Evolutionary conservation across 208 protist species (phyloP).

Genomic region (Crithidia fasciculata): DNA sequence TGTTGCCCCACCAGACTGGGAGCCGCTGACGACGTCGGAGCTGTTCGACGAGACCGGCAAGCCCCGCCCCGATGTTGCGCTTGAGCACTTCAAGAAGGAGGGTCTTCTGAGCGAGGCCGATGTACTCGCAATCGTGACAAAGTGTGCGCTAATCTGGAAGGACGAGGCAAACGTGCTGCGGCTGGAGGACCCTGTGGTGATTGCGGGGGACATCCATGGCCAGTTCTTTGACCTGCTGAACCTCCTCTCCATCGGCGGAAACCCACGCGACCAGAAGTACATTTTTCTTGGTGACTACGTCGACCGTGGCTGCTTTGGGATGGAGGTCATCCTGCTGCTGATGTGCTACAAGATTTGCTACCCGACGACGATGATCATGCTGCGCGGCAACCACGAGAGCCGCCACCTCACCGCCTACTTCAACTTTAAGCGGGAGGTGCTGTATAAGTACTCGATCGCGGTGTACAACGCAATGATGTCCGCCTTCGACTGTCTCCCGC

Average conservation of each 20-base stretch:
- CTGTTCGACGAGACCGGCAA: constrained; percentile 67
- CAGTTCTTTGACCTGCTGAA: constrained; percentile 98
- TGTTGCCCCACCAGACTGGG: constrained; percentile 72
- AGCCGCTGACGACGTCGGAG: constrained; percentile 49
- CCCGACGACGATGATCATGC: constrained; percentile 90
- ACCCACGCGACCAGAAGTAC: constrained; percentile 87
- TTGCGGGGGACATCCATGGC: constrained; percentile 96
- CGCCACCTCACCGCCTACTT: constrained; percentile 97
- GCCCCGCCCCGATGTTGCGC: constrained; percentile 60
- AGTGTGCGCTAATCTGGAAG: constrained; percentile 75
- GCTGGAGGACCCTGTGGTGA: constrained; percentile 76
- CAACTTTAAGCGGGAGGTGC: constrained; percentile 96
- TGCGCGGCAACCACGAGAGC: constrained; percentile 98
- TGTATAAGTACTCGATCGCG: constrained; percentile 90
- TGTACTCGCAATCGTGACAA: constrained; percentile 74
- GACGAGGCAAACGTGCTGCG: constrained; percentile 88
- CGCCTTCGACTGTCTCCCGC: constrained; percentile 93
- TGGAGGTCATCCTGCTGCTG: constrained; percentile 93
- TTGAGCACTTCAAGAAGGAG: constrained; percentile 78
- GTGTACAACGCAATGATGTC: constrained; percentile 93
- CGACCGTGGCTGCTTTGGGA: constrained; percentile 92
- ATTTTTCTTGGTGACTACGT: constrained; percentile 98
- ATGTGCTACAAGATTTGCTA: constrained; percentile 95
- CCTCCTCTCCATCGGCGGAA: constrained; percentile 94
- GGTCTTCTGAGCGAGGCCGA: constrained; percentile 78